Evolutionary conservation across 306 rosid genomes (phyloP).

Genomic region (Dryas drummondii): DNA sequence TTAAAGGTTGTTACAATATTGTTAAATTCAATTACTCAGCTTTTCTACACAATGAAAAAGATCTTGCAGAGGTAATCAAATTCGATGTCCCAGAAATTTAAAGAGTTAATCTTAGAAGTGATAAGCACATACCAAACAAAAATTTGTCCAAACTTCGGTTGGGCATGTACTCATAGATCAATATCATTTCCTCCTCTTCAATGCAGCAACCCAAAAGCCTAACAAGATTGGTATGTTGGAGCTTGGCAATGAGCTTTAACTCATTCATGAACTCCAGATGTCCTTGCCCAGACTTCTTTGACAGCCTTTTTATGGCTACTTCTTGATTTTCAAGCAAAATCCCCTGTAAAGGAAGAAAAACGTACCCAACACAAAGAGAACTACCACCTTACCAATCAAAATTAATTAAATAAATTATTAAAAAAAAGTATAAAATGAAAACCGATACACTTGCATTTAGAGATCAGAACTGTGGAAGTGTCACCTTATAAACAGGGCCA

Average conservation of each 20-base stretch:
- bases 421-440: background rate
- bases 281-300: conserved; percentile 47
- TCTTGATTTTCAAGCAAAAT: conserved; percentile 29
- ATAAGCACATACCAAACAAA: conserved; percentile 38
- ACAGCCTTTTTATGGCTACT: conserved; percentile 53
- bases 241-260: conserved; percentile 45
- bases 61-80: background rate
- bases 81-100: background rate
- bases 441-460: background rate
- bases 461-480: background rate
- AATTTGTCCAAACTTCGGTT: no score
- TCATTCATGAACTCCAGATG: conserved; percentile 48
- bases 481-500: conserved; percentile 61
- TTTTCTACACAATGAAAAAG: no score
- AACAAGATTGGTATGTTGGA: conserved; percentile 51
- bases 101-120: background rate
- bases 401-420: background rate
- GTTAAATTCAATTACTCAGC: no score
- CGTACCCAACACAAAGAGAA: no score
- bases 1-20: background rate
- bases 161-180: no score
- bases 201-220: conserved; percentile 44
- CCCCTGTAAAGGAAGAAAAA: conserved; percentile 26
- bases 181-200: conserved; percentile 43
- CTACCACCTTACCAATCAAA: background rate